These are phyloP conservation scores for Coniochaeta sp. DNA, from an alignment of 2,329 filamentous ascomycete genomes.

Conservation along the genomic window DNA sequence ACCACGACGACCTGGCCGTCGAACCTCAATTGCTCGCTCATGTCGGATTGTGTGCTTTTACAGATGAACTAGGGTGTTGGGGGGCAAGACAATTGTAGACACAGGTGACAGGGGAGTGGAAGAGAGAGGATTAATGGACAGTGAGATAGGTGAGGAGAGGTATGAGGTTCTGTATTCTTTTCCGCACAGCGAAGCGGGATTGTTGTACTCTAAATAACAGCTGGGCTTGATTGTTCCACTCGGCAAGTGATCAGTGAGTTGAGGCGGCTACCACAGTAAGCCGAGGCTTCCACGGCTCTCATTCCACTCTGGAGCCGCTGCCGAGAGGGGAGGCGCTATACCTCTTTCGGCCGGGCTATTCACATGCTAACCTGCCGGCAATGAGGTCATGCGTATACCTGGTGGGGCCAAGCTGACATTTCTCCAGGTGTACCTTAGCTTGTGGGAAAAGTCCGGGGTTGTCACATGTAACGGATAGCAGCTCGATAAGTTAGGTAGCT, in stretches of 20 bases:
- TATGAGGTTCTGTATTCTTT: neutral
- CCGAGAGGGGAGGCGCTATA: neutral
- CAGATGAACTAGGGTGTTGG: slow-evolving; percentile 1
- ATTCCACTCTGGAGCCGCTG: slow-evolving; percentile 1
- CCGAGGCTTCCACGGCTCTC: slow-evolving; percentile 1
- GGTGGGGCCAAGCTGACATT: neutral
- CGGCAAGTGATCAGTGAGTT: neutral
- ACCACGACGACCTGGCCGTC: slow-evolving; percentile 86
- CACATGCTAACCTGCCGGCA: slow-evolving; percentile 8
- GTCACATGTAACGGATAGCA: neutral
- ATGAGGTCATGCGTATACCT: slow-evolving; percentile 7
- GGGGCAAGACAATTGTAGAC: neutral
- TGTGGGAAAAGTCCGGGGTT: neutral
- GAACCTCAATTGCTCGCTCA: slow-evolving; percentile 65
- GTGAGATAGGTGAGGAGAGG: neutral
- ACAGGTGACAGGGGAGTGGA: neutral
- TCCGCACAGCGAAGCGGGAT: neutral
- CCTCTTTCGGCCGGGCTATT: slow-evolving; percentile 2
- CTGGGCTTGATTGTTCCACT: neutral
- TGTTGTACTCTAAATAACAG: slow-evolving; percentile 1
- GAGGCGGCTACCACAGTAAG: neutral
- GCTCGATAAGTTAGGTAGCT: neutral
- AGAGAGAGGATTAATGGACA: neutral
- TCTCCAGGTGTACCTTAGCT: neutral
- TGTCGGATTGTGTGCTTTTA: slow-evolving; percentile 26